Base-by-base conservation (phyloP, 164 flowering plant genomes). In the Dillenia turbinata region DNA sequence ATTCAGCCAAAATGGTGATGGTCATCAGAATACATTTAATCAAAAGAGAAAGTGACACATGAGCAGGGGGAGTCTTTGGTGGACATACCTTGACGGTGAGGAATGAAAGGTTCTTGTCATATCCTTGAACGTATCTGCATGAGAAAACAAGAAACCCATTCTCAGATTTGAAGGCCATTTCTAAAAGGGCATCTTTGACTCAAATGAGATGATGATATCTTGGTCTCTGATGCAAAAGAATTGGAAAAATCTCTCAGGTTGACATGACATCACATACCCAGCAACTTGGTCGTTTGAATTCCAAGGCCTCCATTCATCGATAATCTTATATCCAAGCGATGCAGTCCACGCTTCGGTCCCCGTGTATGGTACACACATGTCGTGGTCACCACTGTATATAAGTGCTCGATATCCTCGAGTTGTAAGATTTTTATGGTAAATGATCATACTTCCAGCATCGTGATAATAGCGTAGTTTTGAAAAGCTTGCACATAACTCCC, bases 401-500 rank as follows among this genome's bases (percentile, higher is more conserved):
- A 95, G 94, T 24, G 96, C 99, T 12, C 83, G 84, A 60, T 75
- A 85, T 63, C 97, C 96, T 33, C 58, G 63, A 10, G 73, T 22
- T n/a, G 97, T 95, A 40, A 95, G 96, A 74, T 92, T 89, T 67
- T 64, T 85, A 75, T 92, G 99, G 73, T 78, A 89, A 45, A 65
- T 66, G 70, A 95, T 85, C 99, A 92, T 88, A 85, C 97, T 95
- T 45, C 97, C 97, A 72, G 87, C 73, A 78, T 92, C 92, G 75
- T 85, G 92, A 46, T 54, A 0, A 67, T 57, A 92, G 5, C 0
- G 1, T 44, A 95, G 75, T 14, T 59, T 76, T 19, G 22, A 19
- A 19, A 19, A 19, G 65, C 51, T 81, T 14, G 96, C 87, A 56
- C 97, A 95, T 40, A 95, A 62, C 48, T 78, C 86, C 97, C 99